These are phyloP conservation scores for Alternaria metachromatica DNA, from an alignment of 2,329 filamentous ascomycete species.

Conservation along the genomic window DNA sequence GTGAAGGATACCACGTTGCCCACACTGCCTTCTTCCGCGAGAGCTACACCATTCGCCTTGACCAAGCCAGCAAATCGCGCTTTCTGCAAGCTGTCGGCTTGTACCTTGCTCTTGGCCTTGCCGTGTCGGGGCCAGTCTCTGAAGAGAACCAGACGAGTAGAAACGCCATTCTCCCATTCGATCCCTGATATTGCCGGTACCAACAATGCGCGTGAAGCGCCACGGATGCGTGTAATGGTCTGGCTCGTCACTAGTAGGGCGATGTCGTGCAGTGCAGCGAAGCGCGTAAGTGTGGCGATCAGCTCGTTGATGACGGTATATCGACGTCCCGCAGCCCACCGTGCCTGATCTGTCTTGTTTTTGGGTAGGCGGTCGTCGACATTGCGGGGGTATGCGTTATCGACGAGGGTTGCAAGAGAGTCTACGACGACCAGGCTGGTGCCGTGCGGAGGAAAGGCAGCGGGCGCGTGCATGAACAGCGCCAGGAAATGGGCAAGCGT, in stretches of 20 bases:
- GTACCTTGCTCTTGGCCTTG: slow-evolving; percentile 31
- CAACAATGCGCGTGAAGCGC: slow-evolving; percentile 70
- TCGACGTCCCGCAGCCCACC: slow-evolving; percentile 57
- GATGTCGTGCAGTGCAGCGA: slow-evolving; percentile 75
- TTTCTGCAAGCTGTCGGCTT: slow-evolving; percentile 39
- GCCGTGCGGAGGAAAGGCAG: slow-evolving; percentile 65
- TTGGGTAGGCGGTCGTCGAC: slow-evolving; percentile 53
- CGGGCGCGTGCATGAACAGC: slow-evolving; percentile 71
- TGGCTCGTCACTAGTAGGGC: slow-evolving; percentile 80
- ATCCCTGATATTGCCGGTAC: slow-evolving; percentile 75
- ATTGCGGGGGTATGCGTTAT: slow-evolving; percentile 74
- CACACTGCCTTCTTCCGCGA: slow-evolving; percentile 51
- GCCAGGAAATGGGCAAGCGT: slow-evolving; percentile 73
- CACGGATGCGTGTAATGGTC: slow-evolving; percentile 80
- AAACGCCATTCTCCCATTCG: slow-evolving; percentile 81
- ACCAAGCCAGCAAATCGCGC: slow-evolving; percentile 54
- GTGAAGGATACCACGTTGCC: slow-evolving; percentile 60
- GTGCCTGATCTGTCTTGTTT: slow-evolving; percentile 52
- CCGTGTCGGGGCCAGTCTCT: slow-evolving; percentile 65
- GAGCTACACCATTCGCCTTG: slow-evolving; percentile 51
- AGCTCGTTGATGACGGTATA: slow-evolving; percentile 73
- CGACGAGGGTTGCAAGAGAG: slow-evolving; percentile 76
- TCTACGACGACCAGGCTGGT: slow-evolving; percentile 79
- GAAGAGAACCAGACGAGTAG: slow-evolving; percentile 77
- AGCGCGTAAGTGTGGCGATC: slow-evolving; percentile 65